Conservation (phyloP, 2,329 filamentous ascomycete species). For the Camptophora hylomeconis region DNA sequence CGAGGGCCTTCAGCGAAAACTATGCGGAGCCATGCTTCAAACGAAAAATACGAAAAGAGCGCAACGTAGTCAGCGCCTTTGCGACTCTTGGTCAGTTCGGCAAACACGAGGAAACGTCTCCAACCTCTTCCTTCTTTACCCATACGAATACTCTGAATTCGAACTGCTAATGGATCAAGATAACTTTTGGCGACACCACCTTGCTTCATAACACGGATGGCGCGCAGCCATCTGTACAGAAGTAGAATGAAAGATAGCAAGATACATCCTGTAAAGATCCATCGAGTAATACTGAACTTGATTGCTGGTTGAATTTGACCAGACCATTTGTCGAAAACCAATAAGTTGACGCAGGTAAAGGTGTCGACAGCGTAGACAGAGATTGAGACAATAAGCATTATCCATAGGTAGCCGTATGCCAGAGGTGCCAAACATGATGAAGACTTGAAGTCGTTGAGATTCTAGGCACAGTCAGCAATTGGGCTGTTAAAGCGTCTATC, state of each 20-base stretch:
- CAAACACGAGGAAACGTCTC: conserved; percentile 83
- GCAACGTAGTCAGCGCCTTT: conserved; percentile 85
- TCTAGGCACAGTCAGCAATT: conserved; percentile 24
- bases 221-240: conserved; percentile 65
- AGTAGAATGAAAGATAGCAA: conserved; percentile 79
- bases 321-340: conserved; percentile 82
- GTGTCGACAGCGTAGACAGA: conserved; percentile 82
- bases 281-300: conserved; percentile 66
- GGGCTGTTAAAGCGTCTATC: conserved; percentile 4
- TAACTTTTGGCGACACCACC: conserved; percentile 86
- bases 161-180: conserved; percentile 72
- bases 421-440: conserved; percentile 63
- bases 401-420: conserved; percentile 75
- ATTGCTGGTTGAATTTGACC: conserved; percentile 69
- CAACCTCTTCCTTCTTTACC: conserved; percentile 61
- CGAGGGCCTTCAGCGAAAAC: conserved; percentile 85
- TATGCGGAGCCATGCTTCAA: conserved; percentile 74
- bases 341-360: conserved; percentile 83
- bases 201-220: conserved; percentile 65
- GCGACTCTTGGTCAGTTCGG: conserved; percentile 77
- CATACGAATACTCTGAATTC: conserved; percentile 69
- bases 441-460: conserved; percentile 65
- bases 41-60: conserved; percentile 78
- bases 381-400: conserved; percentile 64
- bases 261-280: conserved; percentile 91